Evolutionary conservation across 2,329 filamentous ascomycete species (phyloP).

Genomic region (Phyllosticta ampelicida): DNA sequence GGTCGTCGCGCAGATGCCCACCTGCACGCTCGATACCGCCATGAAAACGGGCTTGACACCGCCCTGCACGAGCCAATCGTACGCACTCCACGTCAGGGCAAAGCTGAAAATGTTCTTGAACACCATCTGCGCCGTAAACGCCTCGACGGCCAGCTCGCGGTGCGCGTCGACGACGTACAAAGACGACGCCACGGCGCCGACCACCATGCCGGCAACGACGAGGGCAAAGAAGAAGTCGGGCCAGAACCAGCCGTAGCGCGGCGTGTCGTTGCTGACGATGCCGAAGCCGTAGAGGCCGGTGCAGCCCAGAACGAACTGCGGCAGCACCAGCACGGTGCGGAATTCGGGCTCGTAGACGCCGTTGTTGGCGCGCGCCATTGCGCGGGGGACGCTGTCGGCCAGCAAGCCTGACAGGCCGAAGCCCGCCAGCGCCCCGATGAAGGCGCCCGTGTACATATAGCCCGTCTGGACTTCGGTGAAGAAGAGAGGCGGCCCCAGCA

Average conservation of each 20-base stretch:
- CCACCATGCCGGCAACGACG: slow-evolving; percentile 81
- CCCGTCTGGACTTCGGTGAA: slow-evolving; percentile 74
- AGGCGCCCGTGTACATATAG: slow-evolving; percentile 79
- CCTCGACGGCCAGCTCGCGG: slow-evolving; percentile 77
- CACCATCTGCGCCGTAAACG: slow-evolving; percentile 78
- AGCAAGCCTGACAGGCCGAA: slow-evolving; percentile 65
- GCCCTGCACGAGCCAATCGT: slow-evolving; percentile 61
- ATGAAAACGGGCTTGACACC: slow-evolving; percentile 60
- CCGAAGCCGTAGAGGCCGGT: slow-evolving; percentile 80
- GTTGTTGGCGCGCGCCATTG: slow-evolving; percentile 61
- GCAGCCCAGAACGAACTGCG: slow-evolving; percentile 67
- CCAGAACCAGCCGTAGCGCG: slow-evolving; percentile 57
- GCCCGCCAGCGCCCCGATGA: slow-evolving; percentile 70
- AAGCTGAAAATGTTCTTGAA: slow-evolving; percentile 96
- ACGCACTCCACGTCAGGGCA: slow-evolving; percentile 71
- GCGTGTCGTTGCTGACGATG: slow-evolving; percentile 52
- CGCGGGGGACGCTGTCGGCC: slow-evolving; percentile 60
- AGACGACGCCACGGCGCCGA: slow-evolving; percentile 75
- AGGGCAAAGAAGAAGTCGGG: slow-evolving; percentile 75
- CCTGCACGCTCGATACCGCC: slow-evolving; percentile 63
- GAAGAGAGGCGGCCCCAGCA: slow-evolving; percentile 69
- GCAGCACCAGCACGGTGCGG: slow-evolving; percentile 69
- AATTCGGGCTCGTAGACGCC: slow-evolving; percentile 91
- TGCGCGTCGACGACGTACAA: slow-evolving; percentile 91
- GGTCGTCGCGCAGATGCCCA: slow-evolving; percentile 62